Base-by-base conservation (phyloP, 768 basidiomycete species). In the Myochromella boudieri region DNA sequence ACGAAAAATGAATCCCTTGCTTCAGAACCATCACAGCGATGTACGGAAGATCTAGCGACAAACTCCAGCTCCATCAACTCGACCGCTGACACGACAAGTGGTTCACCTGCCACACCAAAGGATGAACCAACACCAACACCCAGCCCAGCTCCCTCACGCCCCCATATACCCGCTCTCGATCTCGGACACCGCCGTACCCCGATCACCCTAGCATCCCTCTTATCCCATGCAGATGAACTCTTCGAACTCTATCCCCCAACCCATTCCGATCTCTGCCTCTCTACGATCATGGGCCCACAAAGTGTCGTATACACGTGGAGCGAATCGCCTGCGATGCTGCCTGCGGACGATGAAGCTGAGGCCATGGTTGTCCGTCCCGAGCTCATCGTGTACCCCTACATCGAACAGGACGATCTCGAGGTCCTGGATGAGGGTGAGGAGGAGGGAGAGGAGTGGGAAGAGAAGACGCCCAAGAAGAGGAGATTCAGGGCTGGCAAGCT, bases 251-350 rank as follows among this genome's bases (percentile, higher is more conserved):
- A 76, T 61, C 86, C 87, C 3, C 85, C 86, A 2, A 68, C 74
- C 1, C 75, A 85, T 42, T 75, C 82, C 8, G 68, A 62, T 0
- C 67, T 91, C 10, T 60, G 53, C 3, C 67, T 88, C 12, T 65
- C 74, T 5, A 67, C 70, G 22, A 87, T 87, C 38, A 81, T 92
- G 77, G 90, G 90, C 7, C 87, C 85, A 1, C 82, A 86, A 56
- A 90, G 87, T 57, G 85, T 79, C 28, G 69, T 89, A 41, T 79
- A 75, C 60, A 91, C 90, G 7, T 92, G 88, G 88, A 78, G 75
- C 14, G 77, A 82, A 54, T 61, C 66, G 21, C 55, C 60, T 2
- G 40, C 62, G 0, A 62, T 65, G n/a, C 62, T 80, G 33, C 80
- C 77, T 0, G 55, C 63, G 6, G 82, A 84, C 53, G 68, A 74